phyloP scores from a whole-genome alignment of 768 basidiomycete genomes.

The Kwoniella sp. region DNA sequence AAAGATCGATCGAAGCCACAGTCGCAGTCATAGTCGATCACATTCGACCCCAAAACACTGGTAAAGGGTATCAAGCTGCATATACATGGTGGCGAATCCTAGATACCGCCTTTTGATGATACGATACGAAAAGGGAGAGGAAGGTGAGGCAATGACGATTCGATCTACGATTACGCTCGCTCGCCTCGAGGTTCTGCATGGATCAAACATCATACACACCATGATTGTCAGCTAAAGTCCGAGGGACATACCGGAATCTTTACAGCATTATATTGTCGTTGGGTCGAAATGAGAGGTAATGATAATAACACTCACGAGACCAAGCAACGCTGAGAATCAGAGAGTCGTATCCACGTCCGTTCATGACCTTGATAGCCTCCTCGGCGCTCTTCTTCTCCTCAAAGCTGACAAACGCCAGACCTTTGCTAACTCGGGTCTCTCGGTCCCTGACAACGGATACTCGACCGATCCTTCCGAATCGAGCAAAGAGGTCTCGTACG shows the following conservation, averaged over 20 bases:
- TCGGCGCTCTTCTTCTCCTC: conserved; percentile 78
- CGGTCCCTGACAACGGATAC: conserved; percentile 94
- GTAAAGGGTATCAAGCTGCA: conserved; percentile 14
- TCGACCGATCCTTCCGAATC: conserved; percentile 81
- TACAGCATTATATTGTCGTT: no score
- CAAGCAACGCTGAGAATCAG: conserved; percentile 73
- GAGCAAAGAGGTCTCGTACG: conserved; percentile 80
- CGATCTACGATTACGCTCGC: conserved; percentile 6
- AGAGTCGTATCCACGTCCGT: conserved; percentile 88
- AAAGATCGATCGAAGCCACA: no score
- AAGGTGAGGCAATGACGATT: no score
- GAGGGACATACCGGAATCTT: background rate
- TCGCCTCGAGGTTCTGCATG: conserved; percentile 24
- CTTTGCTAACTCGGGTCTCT: conserved; percentile 92
- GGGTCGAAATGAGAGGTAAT: background rate
- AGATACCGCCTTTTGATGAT: conserved; percentile 9
- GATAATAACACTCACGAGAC: conserved; percentile 58
- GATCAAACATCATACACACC: background rate
- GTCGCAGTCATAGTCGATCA: no score
- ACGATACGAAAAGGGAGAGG: background rate
- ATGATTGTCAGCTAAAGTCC: background rate
- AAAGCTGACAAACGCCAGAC: conserved; percentile 96
- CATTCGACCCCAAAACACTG: no score
- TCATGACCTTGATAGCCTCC: conserved; percentile 84
- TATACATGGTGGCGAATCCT: conserved; percentile 10